These are phyloP conservation scores for Potentilla sterilis DNA, from an alignment of 306 rosid genomes.

Conservation along the genomic window DNA sequence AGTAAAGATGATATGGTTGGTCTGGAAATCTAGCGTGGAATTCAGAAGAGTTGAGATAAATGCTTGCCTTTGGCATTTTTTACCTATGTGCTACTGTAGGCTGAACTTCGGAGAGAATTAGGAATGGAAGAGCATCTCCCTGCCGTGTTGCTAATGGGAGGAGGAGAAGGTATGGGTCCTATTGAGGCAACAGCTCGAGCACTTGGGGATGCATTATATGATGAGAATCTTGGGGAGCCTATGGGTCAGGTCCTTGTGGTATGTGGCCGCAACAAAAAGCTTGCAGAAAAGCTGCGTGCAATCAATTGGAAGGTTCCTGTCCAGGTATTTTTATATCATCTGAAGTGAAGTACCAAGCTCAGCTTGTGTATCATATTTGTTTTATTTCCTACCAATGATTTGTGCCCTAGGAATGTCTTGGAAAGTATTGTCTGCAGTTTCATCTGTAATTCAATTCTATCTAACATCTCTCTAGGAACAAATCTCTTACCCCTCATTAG, in stretches of 20 bases:
- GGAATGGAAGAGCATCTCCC: conserved; percentile 98
- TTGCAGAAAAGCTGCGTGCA: conserved; percentile 59
- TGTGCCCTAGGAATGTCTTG: neutral
- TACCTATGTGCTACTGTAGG: conserved; percentile 34
- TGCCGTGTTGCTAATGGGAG: conserved; percentile 93
- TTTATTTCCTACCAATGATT: neutral
- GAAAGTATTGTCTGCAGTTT: neutral
- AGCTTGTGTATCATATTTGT: neutral
- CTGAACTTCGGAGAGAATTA: conserved; percentile 64
- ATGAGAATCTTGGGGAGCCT: conserved; percentile 65
- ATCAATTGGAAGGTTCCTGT: conserved; percentile 88
- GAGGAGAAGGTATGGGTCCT: conserved; percentile 99
- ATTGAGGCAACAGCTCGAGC: conserved; percentile 96
- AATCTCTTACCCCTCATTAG: neutral
- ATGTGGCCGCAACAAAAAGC: conserved; percentile 93
- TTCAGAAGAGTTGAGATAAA: neutral
- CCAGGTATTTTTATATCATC: conserved; percentile 50
- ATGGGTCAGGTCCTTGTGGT: conserved; percentile 85
- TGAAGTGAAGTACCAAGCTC: conserved; percentile 5
- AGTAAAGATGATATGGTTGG: neutral
- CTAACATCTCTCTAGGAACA: conserved; percentile 3
- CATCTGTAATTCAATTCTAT: neutral
- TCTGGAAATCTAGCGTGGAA: neutral
- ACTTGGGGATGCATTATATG: conserved; percentile 64
- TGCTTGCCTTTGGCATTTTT: conserved; percentile 1